Base-by-base conservation (phyloP, 176 grass and related monocot species). In the Thalia dealbata region DNA sequence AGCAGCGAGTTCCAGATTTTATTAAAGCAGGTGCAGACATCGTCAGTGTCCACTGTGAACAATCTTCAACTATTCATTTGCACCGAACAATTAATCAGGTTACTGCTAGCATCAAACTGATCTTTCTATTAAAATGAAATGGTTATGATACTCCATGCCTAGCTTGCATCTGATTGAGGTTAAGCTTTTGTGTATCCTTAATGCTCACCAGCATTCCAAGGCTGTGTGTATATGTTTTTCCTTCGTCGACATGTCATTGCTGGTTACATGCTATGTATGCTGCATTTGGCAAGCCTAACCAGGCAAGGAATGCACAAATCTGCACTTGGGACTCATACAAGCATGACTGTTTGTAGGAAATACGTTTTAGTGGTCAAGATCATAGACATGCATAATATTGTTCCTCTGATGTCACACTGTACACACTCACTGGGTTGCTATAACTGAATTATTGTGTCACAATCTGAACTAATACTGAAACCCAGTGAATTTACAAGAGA, bases 1-100 rank as follows among this genome's bases (percentile, higher is more conserved):
- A 99, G 65, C 95, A 93, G 63, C 79, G 95, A 80, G 88, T 99
- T 78, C 83, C 81, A 72, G 95, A 99, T 88, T 99, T 99, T 84
- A 93, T 99, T 68, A 99, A 99, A 75, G 90, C 95, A 63, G 90
- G 90, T 81, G 95, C 95, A 70, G 95, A 99, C 81, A 99, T 99
- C 86, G 90, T 99, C 67, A 99, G 90, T 61, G 90, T 99, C 21
- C 95, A 99, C 76, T 99, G 95, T 83, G 95, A 99, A 41, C 95
- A 99, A 78, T 75, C 90, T 12, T 80, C 95, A 32, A 99, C 90
- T 30, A 99, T 99, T 74, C 95, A 99, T 86, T 84, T 99, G 46
- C 87, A 99, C 74, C 87, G 90, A 73, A 93, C 95, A 77, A 28
- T 99, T 15, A 86, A 93, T 50, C 90, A 85, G 86, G 95, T 93